Evolutionary conservation across 176 grass and related monocot species (phyloP), one percentile per base, ranked within the genome.

Genomic region (Carex kokanica): DNA sequence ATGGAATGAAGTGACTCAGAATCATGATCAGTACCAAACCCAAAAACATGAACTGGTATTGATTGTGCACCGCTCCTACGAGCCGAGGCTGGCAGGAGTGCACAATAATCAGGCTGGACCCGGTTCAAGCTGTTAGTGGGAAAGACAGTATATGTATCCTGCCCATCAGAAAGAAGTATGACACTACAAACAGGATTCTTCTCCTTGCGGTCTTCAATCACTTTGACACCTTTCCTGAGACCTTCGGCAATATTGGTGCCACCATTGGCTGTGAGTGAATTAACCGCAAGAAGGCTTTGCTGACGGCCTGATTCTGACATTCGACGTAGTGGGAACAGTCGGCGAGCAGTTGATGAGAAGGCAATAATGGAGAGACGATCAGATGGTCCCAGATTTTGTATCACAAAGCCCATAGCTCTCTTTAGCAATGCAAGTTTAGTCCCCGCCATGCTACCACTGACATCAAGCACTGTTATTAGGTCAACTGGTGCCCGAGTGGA

Each of bases 371-470:
- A 97, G 40, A 97, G 88, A 7, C 94, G 87, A 23, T 97, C 95
- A 13, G 87, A 86, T 56, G 95, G 86, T 34, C 90, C 92, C 88
- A 97, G 92, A 69, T 92, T 94, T 78, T 97, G 95, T 83, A 94
- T 97, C 45, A 97, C 95, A 91, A 97, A 97, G 2, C 95, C 95
- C 95, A 97, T 94, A 57, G 94, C 94, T 79, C 90, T 91, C 85
- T 97, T 97, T 62, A 97, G 87, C 83, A 97, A 78, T 61, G 94
- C 92, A 54, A 97, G 92, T 36, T 97, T 97, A 55, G 92, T 97
- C 23, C 94, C 94, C 56, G 92, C 85, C 95, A 97, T 97, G 84
- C 95, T 97, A 16, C 95, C 95, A 69, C 95, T 97, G 27, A 94
- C 90, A 91, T 97, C 95, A 85, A 97, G 95, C 80, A 94, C 95